A percentile compares a stretch with the other conserved stretches of the same genome.
Evolutionary conservation across 1,284 basidiomycete species (phyloP).

Genomic region (Athelia psychrophila): DNA sequence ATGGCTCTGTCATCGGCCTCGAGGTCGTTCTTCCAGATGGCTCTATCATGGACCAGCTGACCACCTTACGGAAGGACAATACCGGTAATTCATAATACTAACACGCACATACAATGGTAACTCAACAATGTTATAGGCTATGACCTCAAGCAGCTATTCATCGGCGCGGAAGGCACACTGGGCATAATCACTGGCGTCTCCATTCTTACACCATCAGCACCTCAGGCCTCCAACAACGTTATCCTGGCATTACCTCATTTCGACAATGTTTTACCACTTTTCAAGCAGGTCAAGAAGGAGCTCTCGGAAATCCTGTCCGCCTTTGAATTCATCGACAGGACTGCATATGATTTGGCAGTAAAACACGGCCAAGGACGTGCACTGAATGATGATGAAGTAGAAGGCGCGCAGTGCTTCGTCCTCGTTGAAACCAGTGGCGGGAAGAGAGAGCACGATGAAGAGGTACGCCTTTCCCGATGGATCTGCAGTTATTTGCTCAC

Average conservation of each 20-base stretch:
- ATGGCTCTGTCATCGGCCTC: conserved; percentile 94
- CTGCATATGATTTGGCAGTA: conserved; percentile 83
- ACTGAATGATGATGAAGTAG: conserved; percentile 64
- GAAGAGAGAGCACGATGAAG: conserved; percentile 92
- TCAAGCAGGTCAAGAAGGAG: conserved; percentile 66
- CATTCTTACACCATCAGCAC: conserved; percentile 91
- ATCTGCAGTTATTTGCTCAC: conserved; percentile 7
- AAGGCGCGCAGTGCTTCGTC: conserved; percentile 86
- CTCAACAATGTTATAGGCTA: conserved; percentile 64
- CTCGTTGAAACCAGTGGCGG: conserved; percentile 95
- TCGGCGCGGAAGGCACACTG: conserved; percentile 95
- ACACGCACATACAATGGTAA: neutral
- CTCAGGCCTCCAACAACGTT: conserved; percentile 78
- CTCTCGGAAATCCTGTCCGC: conserved; percentile 96
- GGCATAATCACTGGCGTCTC: conserved; percentile 96
- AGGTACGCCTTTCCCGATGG: conserved; percentile 45
- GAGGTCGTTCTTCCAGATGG: conserved; percentile 97
- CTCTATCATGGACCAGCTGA: conserved; percentile 86
- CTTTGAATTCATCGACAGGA: conserved; percentile 95
- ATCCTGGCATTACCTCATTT: conserved; percentile 75
- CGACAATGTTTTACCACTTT: conserved; percentile 71
- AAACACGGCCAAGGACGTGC: conserved; percentile 72
- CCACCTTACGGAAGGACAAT: conserved; percentile 94
- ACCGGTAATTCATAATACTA: conserved; percentile 62
- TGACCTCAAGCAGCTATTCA: conserved; percentile 98